These are phyloP conservation scores for Kluyveromyces lactis DNA, from an alignment of 805 yeast genomes.

Conservation along the genomic window DNA sequence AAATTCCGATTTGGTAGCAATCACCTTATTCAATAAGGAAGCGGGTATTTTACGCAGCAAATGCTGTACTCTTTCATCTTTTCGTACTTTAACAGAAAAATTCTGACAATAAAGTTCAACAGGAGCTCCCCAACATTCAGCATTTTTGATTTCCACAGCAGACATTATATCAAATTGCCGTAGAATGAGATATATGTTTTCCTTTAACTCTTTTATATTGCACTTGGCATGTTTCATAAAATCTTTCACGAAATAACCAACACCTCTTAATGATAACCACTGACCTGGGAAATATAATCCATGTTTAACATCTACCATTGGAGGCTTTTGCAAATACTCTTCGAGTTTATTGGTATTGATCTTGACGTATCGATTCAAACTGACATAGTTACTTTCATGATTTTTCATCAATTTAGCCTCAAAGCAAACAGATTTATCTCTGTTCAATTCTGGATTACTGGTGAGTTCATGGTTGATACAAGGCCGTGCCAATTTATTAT, in stretches of 20 bases:
- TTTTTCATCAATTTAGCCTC: conserved; percentile 25
- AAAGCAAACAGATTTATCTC: conserved; percentile 12
- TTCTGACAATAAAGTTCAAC: conserved; percentile 4
- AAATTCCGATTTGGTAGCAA: neutral
- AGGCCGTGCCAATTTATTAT: conserved; percentile 1
- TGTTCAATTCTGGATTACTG: conserved; percentile 19
- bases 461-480: conserved; percentile 11
- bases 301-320: conserved; percentile 23
- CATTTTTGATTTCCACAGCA: conserved; percentile 14
- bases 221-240: conserved; percentile 7
- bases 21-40: neutral
- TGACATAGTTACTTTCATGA: conserved; percentile 18
- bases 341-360: conserved; percentile 6
- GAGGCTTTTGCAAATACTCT: conserved; percentile 10
- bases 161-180: conserved; percentile 25
- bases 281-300: conserved; percentile 26
- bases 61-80: neutral
- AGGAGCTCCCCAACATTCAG: conserved; percentile 8
- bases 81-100: neutral
- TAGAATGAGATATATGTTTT: conserved; percentile 22
- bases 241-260: conserved; percentile 19
- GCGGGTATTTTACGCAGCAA: conserved; percentile 1
- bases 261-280: conserved; percentile 23
- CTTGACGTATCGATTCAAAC: conserved; percentile 17
- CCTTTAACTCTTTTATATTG: conserved; percentile 13